phyloP scores from a whole-genome alignment of 2,329 filamentous ascomycete genomes.

The Fusarium equiseti region DNA sequence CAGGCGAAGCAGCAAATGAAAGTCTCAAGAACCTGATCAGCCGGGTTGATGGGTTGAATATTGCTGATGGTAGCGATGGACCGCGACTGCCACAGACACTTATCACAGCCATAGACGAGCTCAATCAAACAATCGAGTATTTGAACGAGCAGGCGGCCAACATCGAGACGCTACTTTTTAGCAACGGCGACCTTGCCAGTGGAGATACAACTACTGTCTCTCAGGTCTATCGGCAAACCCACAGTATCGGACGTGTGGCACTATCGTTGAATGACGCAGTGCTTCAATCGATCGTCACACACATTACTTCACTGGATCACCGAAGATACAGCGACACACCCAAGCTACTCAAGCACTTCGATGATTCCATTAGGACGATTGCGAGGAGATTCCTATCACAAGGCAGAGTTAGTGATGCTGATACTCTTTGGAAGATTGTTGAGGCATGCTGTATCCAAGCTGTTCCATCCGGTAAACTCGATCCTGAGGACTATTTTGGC shows the following conservation, averaged over 20 bases:
- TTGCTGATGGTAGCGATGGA: neutral
- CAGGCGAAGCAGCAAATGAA: neutral
- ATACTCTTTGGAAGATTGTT: neutral
- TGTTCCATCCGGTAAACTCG: neutral
- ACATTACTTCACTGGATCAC: no score
- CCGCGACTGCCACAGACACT: neutral
- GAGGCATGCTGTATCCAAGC: neutral
- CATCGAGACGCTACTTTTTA: neutral
- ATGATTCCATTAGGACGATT: neutral
- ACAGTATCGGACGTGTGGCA: no score
- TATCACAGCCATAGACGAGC: neutral
- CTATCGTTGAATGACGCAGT: no score
- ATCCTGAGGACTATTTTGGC: neutral
- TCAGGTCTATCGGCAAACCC: accelerated
- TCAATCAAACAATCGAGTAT: neutral
- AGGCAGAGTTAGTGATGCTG: neutral
- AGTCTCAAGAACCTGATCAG: neutral
- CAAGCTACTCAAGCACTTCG: neutral
- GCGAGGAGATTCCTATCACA: neutral
- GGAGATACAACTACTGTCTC: neutral
- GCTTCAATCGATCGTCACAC: no score
- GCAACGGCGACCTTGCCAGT: neutral
- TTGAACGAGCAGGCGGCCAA: neutral
- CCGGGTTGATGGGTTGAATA: neutral
- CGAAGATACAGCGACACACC: neutral